Conservation (phyloP, 305 asterid species). For the Fraxinus xanthoxyloides region DNA sequence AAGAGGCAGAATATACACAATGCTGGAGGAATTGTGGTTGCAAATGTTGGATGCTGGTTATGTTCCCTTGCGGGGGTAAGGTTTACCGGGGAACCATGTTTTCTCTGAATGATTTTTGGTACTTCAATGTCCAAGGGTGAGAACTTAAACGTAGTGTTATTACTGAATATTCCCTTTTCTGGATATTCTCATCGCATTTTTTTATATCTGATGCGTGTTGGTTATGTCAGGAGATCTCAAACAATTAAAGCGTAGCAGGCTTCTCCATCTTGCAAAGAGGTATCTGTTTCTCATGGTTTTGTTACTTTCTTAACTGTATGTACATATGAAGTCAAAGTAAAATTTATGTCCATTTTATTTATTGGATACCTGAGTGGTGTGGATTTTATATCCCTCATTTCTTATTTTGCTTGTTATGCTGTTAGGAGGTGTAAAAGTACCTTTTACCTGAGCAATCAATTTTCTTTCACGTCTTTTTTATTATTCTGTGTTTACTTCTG, state of each 20-base stretch:
- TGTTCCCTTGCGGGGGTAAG: slow-evolving; percentile 21
- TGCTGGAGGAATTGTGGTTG: slow-evolving; percentile 53
- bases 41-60: slow-evolving; percentile 60
- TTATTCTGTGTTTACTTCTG: background rate
- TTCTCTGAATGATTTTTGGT: background rate
- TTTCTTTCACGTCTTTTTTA: background rate
- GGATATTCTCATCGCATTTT: background rate
- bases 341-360: background rate
- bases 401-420: background rate
- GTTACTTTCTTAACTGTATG: background rate
- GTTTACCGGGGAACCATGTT: background rate
- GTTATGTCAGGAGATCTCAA: background rate
- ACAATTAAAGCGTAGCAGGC: background rate
- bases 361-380: background rate
- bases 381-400: background rate
- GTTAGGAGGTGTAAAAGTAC: background rate
- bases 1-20: slow-evolving; percentile 35
- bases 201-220: background rate
- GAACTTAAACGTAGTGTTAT: background rate
- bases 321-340: background rate
- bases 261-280: background rate
- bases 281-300: background rate
- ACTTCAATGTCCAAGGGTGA: background rate
- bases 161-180: background rate
- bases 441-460: background rate